Conservation (phyloP, 83 land plant genomes). For the Larix sibirica region DNA sequence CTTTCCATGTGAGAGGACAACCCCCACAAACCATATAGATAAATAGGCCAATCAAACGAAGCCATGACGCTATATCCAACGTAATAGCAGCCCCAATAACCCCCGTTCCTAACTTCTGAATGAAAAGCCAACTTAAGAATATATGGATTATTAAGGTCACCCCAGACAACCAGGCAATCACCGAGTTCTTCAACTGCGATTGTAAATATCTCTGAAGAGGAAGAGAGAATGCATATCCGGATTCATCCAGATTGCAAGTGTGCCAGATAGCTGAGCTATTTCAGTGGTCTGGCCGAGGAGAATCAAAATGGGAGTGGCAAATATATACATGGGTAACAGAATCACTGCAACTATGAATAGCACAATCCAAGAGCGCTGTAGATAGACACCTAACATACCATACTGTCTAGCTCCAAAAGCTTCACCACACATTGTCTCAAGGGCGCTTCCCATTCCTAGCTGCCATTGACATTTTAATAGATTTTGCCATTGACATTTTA, state of each 20-base stretch:
- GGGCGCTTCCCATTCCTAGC: conserved; percentile 76
- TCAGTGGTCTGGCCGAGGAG: conserved; percentile 37
- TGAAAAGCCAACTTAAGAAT: conserved; percentile 32
- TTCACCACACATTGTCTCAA: conserved; percentile 70
- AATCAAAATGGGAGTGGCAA: conserved; percentile 41
- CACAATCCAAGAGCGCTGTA: conserved; percentile 72
- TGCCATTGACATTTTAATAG: conserved; percentile 12
- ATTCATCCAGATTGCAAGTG: conserved; percentile 1
- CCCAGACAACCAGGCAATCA: conserved; percentile 21
- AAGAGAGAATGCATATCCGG: conserved; percentile 19
- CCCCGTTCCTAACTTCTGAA: conserved; percentile 17
- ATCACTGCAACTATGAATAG: conserved; percentile 29
- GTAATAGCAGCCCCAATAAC: conserved; percentile 37
- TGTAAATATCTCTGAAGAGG: conserved; percentile 42
- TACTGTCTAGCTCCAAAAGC: conserved; percentile 63
- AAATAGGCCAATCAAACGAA: conserved; percentile 27
- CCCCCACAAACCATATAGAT: conserved; percentile 32
- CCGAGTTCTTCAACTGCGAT: conserved; percentile 31
- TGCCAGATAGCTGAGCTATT: conserved; percentile 10
- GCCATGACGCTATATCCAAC: conserved; percentile 28
- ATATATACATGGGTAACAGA: conserved; percentile 44
- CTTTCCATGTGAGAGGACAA: conserved; percentile 28
- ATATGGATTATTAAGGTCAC: conserved; percentile 22
- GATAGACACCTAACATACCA: conserved; percentile 58
- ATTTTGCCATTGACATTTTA: neutral